Conservation (phyloP, 2,329 filamentous ascomycete genomes). For the Fusarium kyushuense region DNA sequence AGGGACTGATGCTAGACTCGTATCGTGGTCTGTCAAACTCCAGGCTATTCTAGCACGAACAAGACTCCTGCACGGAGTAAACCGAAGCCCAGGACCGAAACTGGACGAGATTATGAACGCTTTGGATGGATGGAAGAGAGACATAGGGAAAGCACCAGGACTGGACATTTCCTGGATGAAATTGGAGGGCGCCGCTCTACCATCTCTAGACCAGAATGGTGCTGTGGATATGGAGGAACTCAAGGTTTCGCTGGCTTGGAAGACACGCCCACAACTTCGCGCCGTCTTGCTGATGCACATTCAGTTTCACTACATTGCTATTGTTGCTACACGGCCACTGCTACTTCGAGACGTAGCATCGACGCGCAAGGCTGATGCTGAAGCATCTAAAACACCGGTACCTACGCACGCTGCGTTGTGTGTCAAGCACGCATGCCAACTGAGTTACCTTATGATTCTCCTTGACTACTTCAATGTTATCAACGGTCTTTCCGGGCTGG, state of each 20-base stretch:
- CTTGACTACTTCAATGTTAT: conserved; percentile 51
- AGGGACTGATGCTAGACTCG: conserved; percentile 48
- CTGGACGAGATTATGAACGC: conserved; percentile 25
- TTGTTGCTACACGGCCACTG: conserved; percentile 50
- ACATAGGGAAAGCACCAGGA: conserved; percentile 31
- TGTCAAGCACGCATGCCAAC: conserved; percentile 50
- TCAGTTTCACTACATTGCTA: conserved; percentile 50
- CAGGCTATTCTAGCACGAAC: conserved; percentile 48
- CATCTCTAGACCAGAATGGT: conserved; percentile 10
- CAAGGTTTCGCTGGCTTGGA: conserved; percentile 46
- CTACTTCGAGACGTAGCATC: conserved; percentile 44
- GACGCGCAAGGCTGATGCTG: conserved; percentile 8
- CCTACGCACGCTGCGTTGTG: conserved; percentile 20
- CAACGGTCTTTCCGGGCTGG: conserved; percentile 52
- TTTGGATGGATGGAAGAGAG: conserved; percentile 24
- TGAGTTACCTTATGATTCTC: conserved; percentile 50
- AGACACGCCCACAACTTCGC: conserved; percentile 46
- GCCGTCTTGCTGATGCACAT: conserved; percentile 50
- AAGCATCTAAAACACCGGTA: background rate
- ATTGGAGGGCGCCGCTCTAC: background rate
- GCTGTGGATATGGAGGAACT: conserved; percentile 48
- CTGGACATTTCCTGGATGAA: conserved; percentile 35
- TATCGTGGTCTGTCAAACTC: conserved; percentile 50
- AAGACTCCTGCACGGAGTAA: conserved; percentile 38
- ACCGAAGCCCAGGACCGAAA: conserved; percentile 17